These are phyloP conservation scores for Naganishia cerealis DNA, from an alignment of 1,284 basidiomycete species.

Conservation along the genomic window DNA sequence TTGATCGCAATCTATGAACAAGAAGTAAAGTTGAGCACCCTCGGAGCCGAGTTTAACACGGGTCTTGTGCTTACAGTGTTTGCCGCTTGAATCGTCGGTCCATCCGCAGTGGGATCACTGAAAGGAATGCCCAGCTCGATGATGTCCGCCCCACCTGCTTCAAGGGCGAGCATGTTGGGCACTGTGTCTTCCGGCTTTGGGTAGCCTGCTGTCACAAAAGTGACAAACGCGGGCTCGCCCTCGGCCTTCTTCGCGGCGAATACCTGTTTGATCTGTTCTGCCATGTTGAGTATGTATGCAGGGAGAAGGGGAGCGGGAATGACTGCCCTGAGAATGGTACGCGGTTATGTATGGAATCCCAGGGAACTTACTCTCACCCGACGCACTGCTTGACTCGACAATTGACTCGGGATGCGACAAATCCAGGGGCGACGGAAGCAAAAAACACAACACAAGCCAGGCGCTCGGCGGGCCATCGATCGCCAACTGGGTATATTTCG, in stretches of 20 bases:
- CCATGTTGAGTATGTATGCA: constrained; percentile 57
- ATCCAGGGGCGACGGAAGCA: neutral
- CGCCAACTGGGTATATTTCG: neutral
- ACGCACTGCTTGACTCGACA: constrained; percentile 8
- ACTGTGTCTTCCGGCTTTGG: constrained; percentile 78
- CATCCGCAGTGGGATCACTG: constrained; percentile 94
- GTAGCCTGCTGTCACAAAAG: constrained; percentile 89
- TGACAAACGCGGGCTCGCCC: constrained; percentile 66
- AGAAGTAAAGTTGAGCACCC: neutral
- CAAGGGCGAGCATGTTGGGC: constrained; percentile 82
- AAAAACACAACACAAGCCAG: too few species aligned
- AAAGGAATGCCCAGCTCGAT: constrained; percentile 96
- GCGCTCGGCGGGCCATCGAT: neutral
- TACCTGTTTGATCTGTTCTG: constrained; percentile 68
- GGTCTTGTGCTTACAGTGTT: constrained; percentile 70
- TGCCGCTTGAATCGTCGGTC: constrained; percentile 84
- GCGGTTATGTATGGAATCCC: too few species aligned
- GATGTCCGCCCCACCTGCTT: constrained; percentile 87
- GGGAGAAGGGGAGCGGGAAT: neutral
- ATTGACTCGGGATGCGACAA: neutral
- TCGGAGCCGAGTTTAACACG: neutral
- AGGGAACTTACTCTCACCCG: neutral
- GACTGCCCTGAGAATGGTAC: too few species aligned
- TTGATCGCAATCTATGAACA: constrained; percentile 70
- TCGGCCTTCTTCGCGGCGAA: constrained; percentile 70